A percentile compares a stretch with the other conserved stretches of the same genome.
phyloP scores from a whole-genome alignment of 1,284 basidiomycete genomes.

The Ceratobasidium theobromae region DNA sequence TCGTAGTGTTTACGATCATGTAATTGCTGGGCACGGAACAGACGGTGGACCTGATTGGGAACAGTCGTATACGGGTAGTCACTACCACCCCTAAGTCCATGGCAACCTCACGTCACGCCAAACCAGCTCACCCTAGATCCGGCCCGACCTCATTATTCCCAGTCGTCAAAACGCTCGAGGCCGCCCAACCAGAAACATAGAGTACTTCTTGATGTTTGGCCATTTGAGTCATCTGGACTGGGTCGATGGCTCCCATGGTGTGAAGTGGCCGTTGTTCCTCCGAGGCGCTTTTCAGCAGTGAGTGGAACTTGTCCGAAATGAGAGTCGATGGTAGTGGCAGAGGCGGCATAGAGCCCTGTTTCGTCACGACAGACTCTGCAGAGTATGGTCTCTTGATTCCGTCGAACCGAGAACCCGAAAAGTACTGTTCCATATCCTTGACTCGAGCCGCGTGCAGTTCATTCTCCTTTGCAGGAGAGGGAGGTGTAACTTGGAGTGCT shows the following conservation, averaged over 20 bases:
- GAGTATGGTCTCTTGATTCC: constrained; percentile 77
- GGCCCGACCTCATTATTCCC: constrained; percentile 96
- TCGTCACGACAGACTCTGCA: constrained; percentile 75
- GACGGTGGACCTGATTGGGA: constrained; percentile 85
- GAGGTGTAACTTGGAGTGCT: constrained; percentile 19
- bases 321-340: constrained; percentile 75
- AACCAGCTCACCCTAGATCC: constrained; percentile 78
- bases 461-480: constrained; percentile 13
- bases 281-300: constrained; percentile 64
- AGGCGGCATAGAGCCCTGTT: constrained; percentile 84
- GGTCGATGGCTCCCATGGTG: constrained; percentile 89
- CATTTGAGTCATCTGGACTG: constrained; percentile 97
- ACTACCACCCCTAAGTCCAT: constrained; percentile 8
- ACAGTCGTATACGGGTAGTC: constrained; percentile 96
- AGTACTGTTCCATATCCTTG: constrained; percentile 44
- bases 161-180: constrained; percentile 85
- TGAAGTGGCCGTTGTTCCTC: constrained; percentile 69
- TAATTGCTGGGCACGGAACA: constrained; percentile 82
- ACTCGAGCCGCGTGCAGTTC: constrained; percentile 14
- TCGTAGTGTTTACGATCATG: constrained; percentile 88
- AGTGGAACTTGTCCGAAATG: constrained; percentile 80
- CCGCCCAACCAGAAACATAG: constrained; percentile 94
- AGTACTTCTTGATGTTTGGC: constrained; percentile 91
- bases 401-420: constrained; percentile 71
- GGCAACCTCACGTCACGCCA: constrained; percentile 21